Evolutionary conservation across 2,329 filamentous ascomycete species (phyloP).

Genomic region (Colletotrichum sp.): DNA sequence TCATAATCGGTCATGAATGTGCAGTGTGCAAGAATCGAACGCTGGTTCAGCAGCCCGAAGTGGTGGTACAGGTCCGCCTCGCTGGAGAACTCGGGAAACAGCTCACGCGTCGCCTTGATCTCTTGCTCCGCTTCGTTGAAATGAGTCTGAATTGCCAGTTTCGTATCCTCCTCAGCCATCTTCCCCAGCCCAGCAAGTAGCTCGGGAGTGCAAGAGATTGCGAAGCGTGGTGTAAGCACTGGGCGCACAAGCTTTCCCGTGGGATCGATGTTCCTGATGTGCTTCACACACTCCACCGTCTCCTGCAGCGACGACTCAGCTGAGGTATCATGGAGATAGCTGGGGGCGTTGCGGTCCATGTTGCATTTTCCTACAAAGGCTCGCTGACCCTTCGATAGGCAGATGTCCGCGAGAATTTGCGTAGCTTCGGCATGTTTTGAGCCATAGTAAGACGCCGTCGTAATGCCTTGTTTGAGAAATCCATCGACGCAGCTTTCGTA

Average conservation of each 20-base stretch:
- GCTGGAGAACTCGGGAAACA: constrained; percentile 61
- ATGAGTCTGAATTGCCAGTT: constrained; percentile 68
- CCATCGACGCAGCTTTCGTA: constrained; percentile 60
- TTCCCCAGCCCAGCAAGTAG: constrained; percentile 61
- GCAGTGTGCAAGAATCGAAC: constrained; percentile 70
- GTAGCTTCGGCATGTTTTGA: constrained; percentile 62
- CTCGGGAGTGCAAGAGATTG: constrained; percentile 62
- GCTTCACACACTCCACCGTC: constrained; percentile 53
- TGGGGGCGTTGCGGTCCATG: constrained; percentile 62
- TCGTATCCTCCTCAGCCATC: constrained; percentile 51
- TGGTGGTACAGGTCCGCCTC: constrained; percentile 65
- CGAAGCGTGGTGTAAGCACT: constrained; percentile 64
- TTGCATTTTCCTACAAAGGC: constrained; percentile 68
- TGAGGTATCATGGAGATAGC: constrained; percentile 55
- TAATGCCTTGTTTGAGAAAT: constrained; percentile 66
- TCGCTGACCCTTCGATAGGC: constrained; percentile 58
- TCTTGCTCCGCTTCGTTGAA: constrained; percentile 71
- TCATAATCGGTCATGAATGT: constrained; percentile 66
- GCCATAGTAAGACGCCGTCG: constrained; percentile 66
- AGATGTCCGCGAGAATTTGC: constrained; percentile 59
- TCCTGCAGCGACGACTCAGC: constrained; percentile 52
- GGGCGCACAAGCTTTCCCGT: constrained; percentile 47
- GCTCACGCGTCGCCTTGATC: constrained; percentile 54
- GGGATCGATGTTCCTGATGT: constrained; percentile 51
- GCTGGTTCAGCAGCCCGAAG: constrained; percentile 57